phyloP scores from a whole-genome alignment of 805 yeast genomes.

The Cyberlindnera xishuangbannaensis region DNA sequence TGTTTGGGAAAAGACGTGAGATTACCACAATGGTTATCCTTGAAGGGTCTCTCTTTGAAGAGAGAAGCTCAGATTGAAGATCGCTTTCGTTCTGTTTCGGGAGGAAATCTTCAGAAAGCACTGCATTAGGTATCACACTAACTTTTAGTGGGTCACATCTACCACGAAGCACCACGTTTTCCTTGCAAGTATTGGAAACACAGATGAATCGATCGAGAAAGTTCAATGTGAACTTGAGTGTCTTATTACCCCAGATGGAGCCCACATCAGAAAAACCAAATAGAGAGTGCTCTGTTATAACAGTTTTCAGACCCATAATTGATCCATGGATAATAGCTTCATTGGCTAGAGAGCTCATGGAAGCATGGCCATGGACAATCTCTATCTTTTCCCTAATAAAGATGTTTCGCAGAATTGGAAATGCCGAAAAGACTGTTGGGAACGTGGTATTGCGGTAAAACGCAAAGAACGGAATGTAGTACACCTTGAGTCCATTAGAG shows the following conservation, averaged over 20 bases:
- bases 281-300: conserved; percentile 92
- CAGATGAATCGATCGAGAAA: conserved; percentile 93
- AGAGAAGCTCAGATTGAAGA: too few species aligned
- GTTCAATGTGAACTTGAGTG: conserved; percentile 73
- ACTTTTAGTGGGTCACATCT: conserved; percentile 70
- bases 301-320: conserved; percentile 87
- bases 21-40: conserved; percentile 82
- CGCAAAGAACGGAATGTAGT: conserved; percentile 78
- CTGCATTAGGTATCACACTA: conserved; percentile 95
- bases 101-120: conserved; percentile 74
- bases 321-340: conserved; percentile 90
- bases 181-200: conserved; percentile 95
- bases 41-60: conserved; percentile 21
- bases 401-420: conserved; percentile 81
- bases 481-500: conserved; percentile 88
- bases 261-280: conserved; percentile 90
- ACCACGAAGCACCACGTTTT: conserved; percentile 87
- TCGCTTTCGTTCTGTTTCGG: too few species aligned
- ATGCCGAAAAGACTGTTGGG: conserved; percentile 84
- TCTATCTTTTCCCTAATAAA: conserved; percentile 80
- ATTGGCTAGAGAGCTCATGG: conserved; percentile 78
- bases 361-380: conserved; percentile 93
- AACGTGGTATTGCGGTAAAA: conserved; percentile 79
- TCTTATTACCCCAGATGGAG: conserved; percentile 79
- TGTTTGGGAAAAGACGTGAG: conserved; percentile 88